Base-by-base conservation (phyloP, 1,284 basidiomycete genomes). In the Ustilago loliicola region DNA sequence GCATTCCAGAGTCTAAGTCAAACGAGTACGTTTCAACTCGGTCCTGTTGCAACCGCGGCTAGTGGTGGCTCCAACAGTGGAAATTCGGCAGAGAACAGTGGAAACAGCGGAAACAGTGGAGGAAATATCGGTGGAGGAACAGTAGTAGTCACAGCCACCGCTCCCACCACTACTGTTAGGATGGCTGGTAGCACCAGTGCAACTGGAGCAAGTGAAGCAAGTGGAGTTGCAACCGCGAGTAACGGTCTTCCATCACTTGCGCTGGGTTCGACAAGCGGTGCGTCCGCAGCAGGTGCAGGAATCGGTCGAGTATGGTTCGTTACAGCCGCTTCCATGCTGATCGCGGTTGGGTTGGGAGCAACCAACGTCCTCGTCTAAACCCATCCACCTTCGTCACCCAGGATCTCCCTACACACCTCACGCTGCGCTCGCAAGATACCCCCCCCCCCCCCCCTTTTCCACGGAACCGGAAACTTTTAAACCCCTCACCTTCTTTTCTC, bases 1-100 rank as follows among this genome's bases (percentile, higher is more conserved):
- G n/a, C 27, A 7, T 80, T 77, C 42, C 63, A 77, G 47, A 57
- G 64, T 8, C 42, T 63, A 0, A 19, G 51, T 3, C 72, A 78
- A 48, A 83, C 81, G 1, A 56, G 56, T 5, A 75, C 79, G 1
- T 82, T 80, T 25, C 8, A 30, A 3, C 5, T 68, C 7, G 59
- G 40, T 11, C 25, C 65, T 8, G 57, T 30, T 15, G 32, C 65
- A 2, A 48, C 42, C 19, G 23, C 32, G 8, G 38, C 21, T 21
- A 47, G 21, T 23, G 9, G 7, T 29, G 38, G 30, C 34, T 45
- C 51, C 25, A 52, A 48, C 52, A 29, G 40, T 25, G 57, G 51
- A 11, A 40, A 40, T 9, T 48, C 30, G 13, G 15, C 45, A 5
- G 54, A 45, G 15, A 50, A 23, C 25, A 34, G 61, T 47, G 66